Evolutionary conservation across 768 basidiomycete genomes (phyloP).

Genomic region (Amyloporia xantha): DNA sequence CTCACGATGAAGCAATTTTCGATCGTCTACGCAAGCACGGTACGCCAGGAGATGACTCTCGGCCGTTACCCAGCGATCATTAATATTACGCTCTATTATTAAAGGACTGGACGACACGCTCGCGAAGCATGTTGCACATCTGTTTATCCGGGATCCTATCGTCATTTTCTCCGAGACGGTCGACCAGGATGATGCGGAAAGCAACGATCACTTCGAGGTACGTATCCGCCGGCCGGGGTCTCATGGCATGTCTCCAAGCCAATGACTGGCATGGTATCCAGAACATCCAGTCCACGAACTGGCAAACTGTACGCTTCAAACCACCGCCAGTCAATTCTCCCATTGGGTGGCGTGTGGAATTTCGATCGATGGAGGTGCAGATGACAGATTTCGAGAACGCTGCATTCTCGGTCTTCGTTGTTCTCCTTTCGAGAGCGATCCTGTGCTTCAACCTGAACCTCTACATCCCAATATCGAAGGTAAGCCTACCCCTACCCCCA

Average conservation of each 20-base stretch:
- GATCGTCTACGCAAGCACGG: constrained; percentile 72
- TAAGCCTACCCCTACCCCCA: constrained; percentile 20
- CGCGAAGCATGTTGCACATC: constrained; percentile 87
- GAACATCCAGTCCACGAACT: constrained; percentile 99
- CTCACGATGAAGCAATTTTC: constrained; percentile 71
- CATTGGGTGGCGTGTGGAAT: constrained; percentile 98
- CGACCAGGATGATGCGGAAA: constrained; percentile 80
- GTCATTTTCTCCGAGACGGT: constrained; percentile 94
- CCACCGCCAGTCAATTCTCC: constrained; percentile 89
- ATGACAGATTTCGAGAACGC: constrained; percentile 99
- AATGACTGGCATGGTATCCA: constrained; percentile 23
- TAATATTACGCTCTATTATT: neutral
- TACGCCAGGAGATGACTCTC: constrained; percentile 26
- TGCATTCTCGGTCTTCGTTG: constrained; percentile 91
- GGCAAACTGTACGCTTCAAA: constrained; percentile 99
- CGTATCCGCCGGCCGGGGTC: no score
- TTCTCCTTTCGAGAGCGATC: constrained; percentile 90
- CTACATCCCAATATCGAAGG: constrained; percentile 97
- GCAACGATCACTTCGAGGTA: constrained; percentile 96
- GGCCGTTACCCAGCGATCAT: neutral
- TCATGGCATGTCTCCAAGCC: neutral
- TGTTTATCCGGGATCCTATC: constrained; percentile 96
- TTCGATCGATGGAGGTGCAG: constrained; percentile 98
- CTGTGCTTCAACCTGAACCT: constrained; percentile 88
- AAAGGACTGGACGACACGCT: constrained; percentile 81